Base-by-base conservation (phyloP, 306 rosid species). In the Morella rubra region DNA sequence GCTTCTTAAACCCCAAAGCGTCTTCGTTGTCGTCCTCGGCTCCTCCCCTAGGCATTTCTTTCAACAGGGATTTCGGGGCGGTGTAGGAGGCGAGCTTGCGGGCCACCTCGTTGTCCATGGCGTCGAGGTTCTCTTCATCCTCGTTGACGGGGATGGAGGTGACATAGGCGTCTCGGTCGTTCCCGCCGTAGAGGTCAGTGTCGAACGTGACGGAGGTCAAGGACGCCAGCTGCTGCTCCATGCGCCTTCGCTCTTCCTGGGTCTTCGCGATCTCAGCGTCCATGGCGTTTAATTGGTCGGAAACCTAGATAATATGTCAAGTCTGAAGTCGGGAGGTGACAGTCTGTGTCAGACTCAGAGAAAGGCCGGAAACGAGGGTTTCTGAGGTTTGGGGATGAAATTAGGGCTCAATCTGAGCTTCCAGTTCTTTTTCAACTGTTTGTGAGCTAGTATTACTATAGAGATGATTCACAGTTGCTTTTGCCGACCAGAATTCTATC, bases 231-330 rank as follows among this genome's bases (percentile, higher is more conserved):
- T 86, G 87, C 87, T 88, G 88, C 82, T 90, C 96, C 89, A 90
- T 47, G 62, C 66, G 85, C 86, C 46, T 83, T 66, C 90, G 79
- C 54, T 93, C 98, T 46, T 93, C 97, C 82, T 93, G 97, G 18
- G 96, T 89, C 78, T 86, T 94, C 22, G 90, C 94, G n/a, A 94
- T 91, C 79, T 93, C 95, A 0, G 85, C 82, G 76, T 91, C 97
- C 54, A 69, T 0, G 15, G 86, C 15, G 64, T 91, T 50, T 32
- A 27, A 54, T 27, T 2, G 53, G 16, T 49, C 37, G 5, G 53
- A 49, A 49, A 49, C 16, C 53, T 15, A 49, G 14, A 49, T 32
- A 32, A 32, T 32, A 32, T 32, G 37, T 32, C 3, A 32, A 32
- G 37, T 32, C 53, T 68, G 40, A n/a, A 2, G 19, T 20, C 15